A percentile compares a stretch with the other conserved stretches of the same genome.
These are phyloP conservation scores for Colletotrichum trifolii DNA, from an alignment of 2,329 filamentous ascomycete species.

Conservation along the genomic window DNA sequence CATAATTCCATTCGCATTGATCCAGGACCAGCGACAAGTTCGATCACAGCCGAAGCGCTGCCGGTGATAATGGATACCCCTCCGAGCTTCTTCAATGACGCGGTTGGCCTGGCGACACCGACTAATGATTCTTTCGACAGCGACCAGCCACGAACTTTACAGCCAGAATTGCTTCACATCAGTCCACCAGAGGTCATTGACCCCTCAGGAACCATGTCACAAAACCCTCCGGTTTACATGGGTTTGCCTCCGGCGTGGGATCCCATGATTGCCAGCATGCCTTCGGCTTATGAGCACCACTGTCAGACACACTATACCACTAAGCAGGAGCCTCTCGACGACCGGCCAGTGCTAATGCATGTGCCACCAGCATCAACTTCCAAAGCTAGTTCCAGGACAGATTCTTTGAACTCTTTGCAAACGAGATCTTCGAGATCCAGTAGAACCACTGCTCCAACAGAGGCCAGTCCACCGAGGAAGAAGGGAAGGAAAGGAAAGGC, in stretches of 20 bases:
- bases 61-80: conserved; percentile 34
- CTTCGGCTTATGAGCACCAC: conserved; percentile 12
- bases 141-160: conserved; percentile 30
- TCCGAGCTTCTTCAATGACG: conserved; percentile 35
- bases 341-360: conserved; percentile 10
- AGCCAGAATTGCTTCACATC: conserved; percentile 15
- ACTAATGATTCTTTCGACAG: conserved; percentile 34
- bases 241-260: conserved; percentile 23
- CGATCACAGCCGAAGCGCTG: not conserved
- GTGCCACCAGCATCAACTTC: conserved; percentile 16
- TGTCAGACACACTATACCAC: conserved; percentile 30
- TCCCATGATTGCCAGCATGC: conserved; percentile 17
- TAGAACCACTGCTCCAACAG: conserved; percentile 37
- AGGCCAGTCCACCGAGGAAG: conserved; percentile 39
- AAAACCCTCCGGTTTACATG: conserved; percentile 28
- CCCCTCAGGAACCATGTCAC: conserved; percentile 13
- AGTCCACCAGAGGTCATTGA: conserved; percentile 6
- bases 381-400: conserved; percentile 18
- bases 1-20: not conserved
- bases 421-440: conserved; percentile 25
- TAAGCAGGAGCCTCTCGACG: conserved; percentile 24
- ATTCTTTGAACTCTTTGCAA: conserved; percentile 18
- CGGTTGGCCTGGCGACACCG: conserved; percentile 34
- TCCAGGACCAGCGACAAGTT: not conserved
- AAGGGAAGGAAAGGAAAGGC: conserved; percentile 42